These are phyloP conservation scores for Albifimbria verrucaria DNA, from an alignment of 2,329 filamentous ascomycete genomes.

Conservation along the genomic window DNA sequence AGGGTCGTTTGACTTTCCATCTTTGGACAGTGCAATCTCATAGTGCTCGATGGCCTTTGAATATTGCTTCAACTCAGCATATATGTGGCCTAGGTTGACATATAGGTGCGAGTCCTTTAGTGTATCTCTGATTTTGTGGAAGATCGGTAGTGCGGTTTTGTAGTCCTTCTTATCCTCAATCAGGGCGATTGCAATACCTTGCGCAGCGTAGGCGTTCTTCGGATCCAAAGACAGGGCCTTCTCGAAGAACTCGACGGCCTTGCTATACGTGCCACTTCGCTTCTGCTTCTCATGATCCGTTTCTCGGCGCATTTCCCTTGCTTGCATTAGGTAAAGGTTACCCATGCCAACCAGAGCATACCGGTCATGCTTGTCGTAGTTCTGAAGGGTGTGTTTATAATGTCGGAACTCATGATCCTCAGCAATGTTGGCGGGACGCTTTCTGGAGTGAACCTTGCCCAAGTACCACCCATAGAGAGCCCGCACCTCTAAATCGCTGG, in stretches of 20 bases:
- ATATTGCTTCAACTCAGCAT: conserved; percentile 85
- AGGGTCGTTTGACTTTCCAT: conserved; percentile 69
- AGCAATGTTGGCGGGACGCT: conserved; percentile 72
- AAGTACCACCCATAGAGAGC: conserved; percentile 95
- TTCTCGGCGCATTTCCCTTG: conserved; percentile 90
- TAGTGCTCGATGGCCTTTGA: conserved; percentile 93
- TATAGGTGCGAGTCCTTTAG: conserved; percentile 84
- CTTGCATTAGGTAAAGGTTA: conserved; percentile 81
- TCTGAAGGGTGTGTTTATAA: conserved; percentile 92
- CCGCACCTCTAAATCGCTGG: conserved; percentile 84
- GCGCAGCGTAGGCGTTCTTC: conserved; percentile 92
- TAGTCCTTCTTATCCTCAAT: conserved; percentile 93
- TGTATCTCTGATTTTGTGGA: conserved; percentile 87
- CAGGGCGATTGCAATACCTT: conserved; percentile 90
- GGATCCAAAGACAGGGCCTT: conserved; percentile 94
- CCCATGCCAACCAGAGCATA: conserved; percentile 97
- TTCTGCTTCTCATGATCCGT: conserved; percentile 90
- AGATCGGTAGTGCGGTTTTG: conserved; percentile 76
- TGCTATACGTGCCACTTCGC: conserved; percentile 79
- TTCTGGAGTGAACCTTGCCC: conserved; percentile 75
- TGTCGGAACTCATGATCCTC: conserved; percentile 92
- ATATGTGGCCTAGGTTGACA: conserved; percentile 91
- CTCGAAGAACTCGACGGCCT: conserved; percentile 97
- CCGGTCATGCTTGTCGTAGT: conserved; percentile 96
- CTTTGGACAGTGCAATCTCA: conserved; percentile 77